These are phyloP conservation scores for Zymoseptoria brevis DNA, from an alignment of 2,329 filamentous ascomycete species.

Conservation along the genomic window DNA sequence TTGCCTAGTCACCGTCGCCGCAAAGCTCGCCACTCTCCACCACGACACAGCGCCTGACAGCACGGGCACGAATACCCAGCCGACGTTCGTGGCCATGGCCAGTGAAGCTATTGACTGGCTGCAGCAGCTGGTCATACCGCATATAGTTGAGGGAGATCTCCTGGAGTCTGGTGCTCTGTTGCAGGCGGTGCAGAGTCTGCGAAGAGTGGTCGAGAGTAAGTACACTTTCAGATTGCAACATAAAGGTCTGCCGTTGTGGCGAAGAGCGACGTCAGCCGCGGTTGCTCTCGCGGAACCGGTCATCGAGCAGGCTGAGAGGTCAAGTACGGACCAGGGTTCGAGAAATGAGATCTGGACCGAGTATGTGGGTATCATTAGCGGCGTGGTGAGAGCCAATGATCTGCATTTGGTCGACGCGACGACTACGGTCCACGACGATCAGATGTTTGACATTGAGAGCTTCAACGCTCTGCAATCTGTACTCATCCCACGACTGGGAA, in stretches of 20 bases:
- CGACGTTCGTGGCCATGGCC: slow-evolving; percentile 83
- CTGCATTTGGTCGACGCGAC: slow-evolving; percentile 24
- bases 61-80: slow-evolving; percentile 38
- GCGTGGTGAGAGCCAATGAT: slow-evolving; percentile 32
- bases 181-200: slow-evolving; percentile 58
- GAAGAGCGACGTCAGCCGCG: slow-evolving; percentile 63
- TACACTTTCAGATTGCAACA: slow-evolving; percentile 69
- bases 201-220: slow-evolving; percentile 65
- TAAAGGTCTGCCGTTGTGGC: slow-evolving; percentile 68
- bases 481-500: slow-evolving; percentile 66
- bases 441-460: slow-evolving; percentile 70
- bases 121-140: slow-evolving; percentile 50
- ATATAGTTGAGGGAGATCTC: slow-evolving; percentile 57
- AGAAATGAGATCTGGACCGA: slow-evolving; percentile 48
- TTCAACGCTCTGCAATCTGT: slow-evolving; percentile 63
- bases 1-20: slow-evolving; percentile 59
- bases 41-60: slow-evolving; percentile 39
- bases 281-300: slow-evolving; percentile 61
- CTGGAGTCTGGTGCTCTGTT: slow-evolving; percentile 61
- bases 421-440: slow-evolving; percentile 52
- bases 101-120: slow-evolving; percentile 71
- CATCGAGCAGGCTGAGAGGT: slow-evolving; percentile 43
- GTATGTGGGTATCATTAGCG: slow-evolving; percentile 30
- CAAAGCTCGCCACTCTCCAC: slow-evolving; percentile 63
- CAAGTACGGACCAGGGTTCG: slow-evolving; percentile 27